phyloP scores from a whole-genome alignment of 305 asterid species.

The Fraxinus greggii region DNA sequence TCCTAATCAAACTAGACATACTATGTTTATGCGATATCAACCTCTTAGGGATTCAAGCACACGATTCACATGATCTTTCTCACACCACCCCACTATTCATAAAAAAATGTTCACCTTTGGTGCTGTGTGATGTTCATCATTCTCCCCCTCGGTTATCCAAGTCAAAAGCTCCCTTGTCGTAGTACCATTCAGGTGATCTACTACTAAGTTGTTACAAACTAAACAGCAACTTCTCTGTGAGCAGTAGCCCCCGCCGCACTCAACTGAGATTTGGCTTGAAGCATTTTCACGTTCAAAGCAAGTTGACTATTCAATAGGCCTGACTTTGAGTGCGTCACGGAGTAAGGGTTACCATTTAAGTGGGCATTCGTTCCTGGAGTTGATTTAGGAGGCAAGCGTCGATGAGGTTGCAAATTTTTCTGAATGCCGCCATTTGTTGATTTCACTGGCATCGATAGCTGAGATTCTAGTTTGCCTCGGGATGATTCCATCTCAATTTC shows the following conservation, averaged over 20 bases:
- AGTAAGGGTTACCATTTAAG: conserved; percentile 29
- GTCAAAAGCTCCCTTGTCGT: background rate
- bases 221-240: conserved; percentile 35
- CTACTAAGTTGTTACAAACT: conserved; percentile 30
- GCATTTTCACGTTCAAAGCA: conserved; percentile 36
- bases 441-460: conserved; percentile 15
- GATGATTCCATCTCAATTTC: conserved; percentile 31
- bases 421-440: background rate
- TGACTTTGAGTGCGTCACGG: conserved; percentile 32
- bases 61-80: background rate
- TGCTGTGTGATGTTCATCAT: background rate
- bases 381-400: background rate
- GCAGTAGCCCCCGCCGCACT: conserved; percentile 34
- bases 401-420: background rate
- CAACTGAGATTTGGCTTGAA: conserved; percentile 43
- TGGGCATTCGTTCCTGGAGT: conserved; percentile 3
- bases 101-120: background rate
- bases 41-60: background rate
- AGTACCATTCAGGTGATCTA: background rate
- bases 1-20: background rate
- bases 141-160: background rate
- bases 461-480: conserved; percentile 16
- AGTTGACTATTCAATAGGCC: conserved; percentile 34
- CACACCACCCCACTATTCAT: background rate
- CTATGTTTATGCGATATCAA: background rate